Base-by-base conservation (phyloP, 2,329 filamentous ascomycete genomes). In the Blastomyces gilchristii region DNA sequence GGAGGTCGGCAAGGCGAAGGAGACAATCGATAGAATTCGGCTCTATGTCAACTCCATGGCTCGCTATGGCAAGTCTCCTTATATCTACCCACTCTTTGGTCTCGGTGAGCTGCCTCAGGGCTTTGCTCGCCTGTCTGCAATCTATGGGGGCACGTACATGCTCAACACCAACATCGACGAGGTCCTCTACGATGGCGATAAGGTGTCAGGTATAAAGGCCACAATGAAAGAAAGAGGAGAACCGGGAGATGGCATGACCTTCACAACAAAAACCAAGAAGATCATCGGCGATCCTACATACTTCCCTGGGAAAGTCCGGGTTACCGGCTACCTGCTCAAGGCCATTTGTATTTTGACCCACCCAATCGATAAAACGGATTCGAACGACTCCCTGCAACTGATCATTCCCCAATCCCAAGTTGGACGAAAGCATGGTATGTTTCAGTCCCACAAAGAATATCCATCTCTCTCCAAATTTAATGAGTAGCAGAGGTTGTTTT, bases 61-160 rank as follows among this genome's bases (percentile, higher is more conserved):
- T 61, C 87, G 93, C 67, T 97, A 97, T 78, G 94, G 94, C 78
- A 97, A 97, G 80, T 97, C 92, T 14, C 95, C 94, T 56, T 99
- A 97, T 82, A 97, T 99, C 81, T 99, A 99, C 83, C 95, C 94
- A 58, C 87, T 97, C 41, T 99, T 99, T 80, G 94, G 94, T 66
- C 86, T 99, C 59, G 94, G 89, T 75, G 94, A 99, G 81, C 88
- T 99, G 63, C 95, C 94, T 45, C 94, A 99, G 79, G 93, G 93
- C 65, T 99, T 99, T 72, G 94, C 94, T 67, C 92, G 94, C 77
- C 85, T 99, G 62, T 97, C 92, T 50, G 94, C 94, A 76, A 97
- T 99, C 78, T 97, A 99, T 75, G 94, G 94, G 68, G 94, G 94
- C 70, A 99, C 94, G 60, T 99, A 99, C 81, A 99, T 99, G 92